phyloP scores from a whole-genome alignment of 2,329 filamentous ascomycete genomes.

The Aspergillus jensenii region DNA sequence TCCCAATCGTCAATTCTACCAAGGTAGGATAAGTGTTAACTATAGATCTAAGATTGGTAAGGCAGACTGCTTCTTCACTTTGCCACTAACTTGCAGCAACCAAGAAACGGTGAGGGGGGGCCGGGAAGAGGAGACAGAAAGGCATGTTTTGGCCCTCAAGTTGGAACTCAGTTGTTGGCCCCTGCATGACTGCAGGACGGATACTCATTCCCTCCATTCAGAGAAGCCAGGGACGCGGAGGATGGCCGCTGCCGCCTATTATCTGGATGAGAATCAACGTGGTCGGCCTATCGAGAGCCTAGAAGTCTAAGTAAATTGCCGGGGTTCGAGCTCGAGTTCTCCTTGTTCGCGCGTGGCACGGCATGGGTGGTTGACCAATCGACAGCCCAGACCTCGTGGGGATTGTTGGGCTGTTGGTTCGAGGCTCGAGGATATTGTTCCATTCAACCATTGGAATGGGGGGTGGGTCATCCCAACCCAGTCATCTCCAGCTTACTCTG shows the following conservation, averaged over 20 bases:
- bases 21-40: not conserved
- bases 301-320: not conserved
- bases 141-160: not conserved
- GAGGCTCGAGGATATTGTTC: not conserved
- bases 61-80: not conserved
- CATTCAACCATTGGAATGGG: not conserved
- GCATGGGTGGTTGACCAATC: not conserved
- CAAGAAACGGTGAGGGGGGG: not conserved
- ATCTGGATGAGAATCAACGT: not conserved
- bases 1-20: not conserved
- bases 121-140: not conserved
- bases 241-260: not conserved
- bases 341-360: not conserved
- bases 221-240: not conserved
- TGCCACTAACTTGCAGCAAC: not conserved
- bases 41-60: not conserved
- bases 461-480: not conserved
- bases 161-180: not conserved
- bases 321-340: not conserved
- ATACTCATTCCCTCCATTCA: not conserved
- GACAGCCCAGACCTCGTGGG: not conserved
- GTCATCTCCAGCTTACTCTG: not conserved
- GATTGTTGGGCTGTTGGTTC: not conserved
- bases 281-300: not conserved
- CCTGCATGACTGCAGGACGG: too few species aligned